These are phyloP conservation scores for Pezicula radicicola DNA, from an alignment of 2,329 filamentous ascomycete genomes.

Conservation along the genomic window DNA sequence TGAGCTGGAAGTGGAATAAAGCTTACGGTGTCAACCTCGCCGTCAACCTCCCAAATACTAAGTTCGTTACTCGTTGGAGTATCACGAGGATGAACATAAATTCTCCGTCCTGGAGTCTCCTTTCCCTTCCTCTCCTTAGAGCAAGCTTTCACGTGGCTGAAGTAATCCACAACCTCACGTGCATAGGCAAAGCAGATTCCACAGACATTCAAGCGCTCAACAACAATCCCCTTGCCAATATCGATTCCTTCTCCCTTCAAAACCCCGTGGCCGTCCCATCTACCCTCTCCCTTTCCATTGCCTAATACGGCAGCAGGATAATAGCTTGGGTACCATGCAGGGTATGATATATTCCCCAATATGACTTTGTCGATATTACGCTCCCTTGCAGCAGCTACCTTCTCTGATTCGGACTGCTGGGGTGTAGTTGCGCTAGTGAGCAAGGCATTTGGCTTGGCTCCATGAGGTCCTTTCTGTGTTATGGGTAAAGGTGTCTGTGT, in stretches of 20 bases:
- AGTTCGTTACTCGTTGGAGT: conserved; percentile 67
- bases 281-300: conserved; percentile 51
- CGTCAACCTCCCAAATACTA: conserved; percentile 90
- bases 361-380: conserved; percentile 87
- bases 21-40: conserved; percentile 72
- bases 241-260: conserved; percentile 5
- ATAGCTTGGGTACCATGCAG: conserved; percentile 90
- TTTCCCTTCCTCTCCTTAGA: conserved; percentile 37
- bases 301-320: conserved; percentile 61
- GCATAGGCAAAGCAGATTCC: conserved; percentile 94
- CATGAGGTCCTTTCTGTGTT: too few species aligned
- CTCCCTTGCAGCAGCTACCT: conserved; percentile 33
- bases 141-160: conserved; percentile 53
- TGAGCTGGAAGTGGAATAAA: not conserved
- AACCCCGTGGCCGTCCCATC: conserved; percentile 5
- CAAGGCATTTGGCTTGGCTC: not conserved
- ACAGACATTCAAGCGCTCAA: conserved; percentile 79
- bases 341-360: conserved; percentile 78
- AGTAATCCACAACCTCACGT: conserved; percentile 56
- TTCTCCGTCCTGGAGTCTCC: conserved; percentile 61
- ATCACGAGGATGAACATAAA: conserved; percentile 62
- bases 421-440: not conserved
- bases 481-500: too few species aligned
- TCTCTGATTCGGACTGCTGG: not conserved
- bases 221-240: conserved; percentile 30